Conservation (phyloP, 2,329 filamentous ascomycete species). For the Rutstroemia sp. region DNA sequence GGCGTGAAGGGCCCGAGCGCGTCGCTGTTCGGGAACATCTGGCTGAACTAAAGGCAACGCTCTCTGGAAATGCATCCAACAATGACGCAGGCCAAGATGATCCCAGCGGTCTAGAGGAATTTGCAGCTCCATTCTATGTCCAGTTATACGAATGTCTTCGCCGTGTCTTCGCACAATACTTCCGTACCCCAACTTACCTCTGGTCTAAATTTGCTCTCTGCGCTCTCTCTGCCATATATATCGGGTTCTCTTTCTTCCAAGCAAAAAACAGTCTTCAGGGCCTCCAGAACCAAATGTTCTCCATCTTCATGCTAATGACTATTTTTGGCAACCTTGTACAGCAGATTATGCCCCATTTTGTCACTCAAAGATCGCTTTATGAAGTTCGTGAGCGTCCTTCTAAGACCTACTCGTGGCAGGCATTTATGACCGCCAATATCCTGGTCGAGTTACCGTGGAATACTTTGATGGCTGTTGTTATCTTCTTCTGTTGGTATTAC, state of each 20-base stretch:
- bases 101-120: too few relatives aligned
- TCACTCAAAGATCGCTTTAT: constrained; percentile 47
- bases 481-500: constrained; percentile 81
- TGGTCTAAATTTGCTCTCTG: constrained; percentile 38
- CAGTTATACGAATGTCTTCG: neutral
- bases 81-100: too few relatives aligned
- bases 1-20: too few relatives aligned
- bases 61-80: too few relatives aligned
- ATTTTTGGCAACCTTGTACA: constrained; percentile 63
- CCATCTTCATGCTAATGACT: constrained; percentile 66
- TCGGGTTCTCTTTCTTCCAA: constrained; percentile 63
- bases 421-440: constrained; percentile 63
- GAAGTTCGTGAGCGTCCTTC: constrained; percentile 63
- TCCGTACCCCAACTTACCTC: constrained; percentile 31
- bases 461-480: constrained; percentile 60
- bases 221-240: constrained; percentile 47
- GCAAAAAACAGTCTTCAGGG: constrained; percentile 50
- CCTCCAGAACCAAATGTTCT: constrained; percentile 66
- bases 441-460: constrained; percentile 84
- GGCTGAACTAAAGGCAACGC: too few relatives aligned
- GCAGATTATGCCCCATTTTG: constrained; percentile 67
- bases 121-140: too few relatives aligned
- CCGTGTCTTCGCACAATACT: constrained; percentile 34
- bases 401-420: constrained; percentile 69
- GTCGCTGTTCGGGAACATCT: too few relatives aligned